Percentiles rank a stretch among this genome's conserved stretches.
Evolutionary conservation across 768 basidiomycete species (phyloP).

Genomic region (Auricularia auricula-judae): DNA sequence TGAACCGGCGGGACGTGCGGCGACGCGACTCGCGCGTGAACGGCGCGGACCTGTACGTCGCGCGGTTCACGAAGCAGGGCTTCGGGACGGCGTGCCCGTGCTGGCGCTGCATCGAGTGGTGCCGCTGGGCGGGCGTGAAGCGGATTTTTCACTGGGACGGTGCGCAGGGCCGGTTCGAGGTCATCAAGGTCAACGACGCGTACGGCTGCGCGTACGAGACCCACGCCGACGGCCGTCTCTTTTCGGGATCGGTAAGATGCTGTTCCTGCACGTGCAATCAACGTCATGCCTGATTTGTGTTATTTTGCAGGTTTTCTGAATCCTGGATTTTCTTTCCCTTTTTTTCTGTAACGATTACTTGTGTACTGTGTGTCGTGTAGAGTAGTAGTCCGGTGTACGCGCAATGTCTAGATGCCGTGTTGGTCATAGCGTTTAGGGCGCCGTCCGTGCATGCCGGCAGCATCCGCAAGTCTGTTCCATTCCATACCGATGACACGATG

Average conservation of each 20-base stretch:
- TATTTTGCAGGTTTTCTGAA: too few relatives aligned
- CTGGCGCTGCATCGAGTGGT: constrained; percentile 48
- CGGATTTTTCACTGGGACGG: constrained; percentile 40
- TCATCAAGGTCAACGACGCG: constrained; percentile 36
- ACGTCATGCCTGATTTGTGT: too few relatives aligned
- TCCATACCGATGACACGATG: neutral
- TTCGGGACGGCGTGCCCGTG: constrained; percentile 42
- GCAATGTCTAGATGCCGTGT: too few relatives aligned
- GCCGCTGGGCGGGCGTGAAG: constrained; percentile 45
- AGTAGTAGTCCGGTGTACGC: too few relatives aligned
- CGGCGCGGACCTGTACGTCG: constrained; percentile 46
- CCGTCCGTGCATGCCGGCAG: too few relatives aligned
- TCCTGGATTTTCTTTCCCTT: too few relatives aligned
- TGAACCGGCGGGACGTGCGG: constrained; percentile 22
- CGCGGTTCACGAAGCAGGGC: constrained; percentile 37
- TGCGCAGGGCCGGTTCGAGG: constrained; percentile 23
- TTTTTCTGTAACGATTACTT: too few relatives aligned
- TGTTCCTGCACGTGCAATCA: neutral
- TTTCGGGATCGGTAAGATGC: constrained; percentile 32
- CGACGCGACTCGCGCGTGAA: constrained; percentile 32
- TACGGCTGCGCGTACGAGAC: constrained; percentile 32
- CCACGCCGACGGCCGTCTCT: constrained; percentile 31
- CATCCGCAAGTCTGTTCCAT: neutral
- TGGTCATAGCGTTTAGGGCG: too few relatives aligned
- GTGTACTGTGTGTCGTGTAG: too few relatives aligned